Evolutionary conservation across 2,329 filamentous ascomycete species (phyloP), one percentile per base, ranked within the genome.

Genomic region (Xylariaceae sp.): DNA sequence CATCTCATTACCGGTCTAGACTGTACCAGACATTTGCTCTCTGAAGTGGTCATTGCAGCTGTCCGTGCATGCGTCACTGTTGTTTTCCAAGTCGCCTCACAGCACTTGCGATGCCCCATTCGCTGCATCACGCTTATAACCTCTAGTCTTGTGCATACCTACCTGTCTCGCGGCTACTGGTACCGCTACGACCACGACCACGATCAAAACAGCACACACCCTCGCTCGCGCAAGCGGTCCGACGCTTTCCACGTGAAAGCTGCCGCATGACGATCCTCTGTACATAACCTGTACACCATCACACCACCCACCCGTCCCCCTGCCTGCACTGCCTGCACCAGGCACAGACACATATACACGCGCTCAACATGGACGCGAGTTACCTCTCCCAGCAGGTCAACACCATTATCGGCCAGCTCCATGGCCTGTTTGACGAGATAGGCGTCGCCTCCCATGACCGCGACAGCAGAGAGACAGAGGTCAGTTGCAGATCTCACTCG

Each of bases 351-450:
- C 47, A 31, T 39, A 31, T 11, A n/a, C 1, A 18, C 27, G 27
- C 30, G 15, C 43, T 42, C 56, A 58, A 48, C 43, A 95, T 96
- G 85, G 91, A 96, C 72, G 90, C 91, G 51, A 89, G 88, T 68
- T 95, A 95, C 71, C 78, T 97, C 66, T 88, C 90, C 62, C 90
- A 95, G 69, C 94, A 97, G 81, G 89, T 99, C 73, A 94, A 90
- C 60, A 90, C 82, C 63, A 96, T 96, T 66, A 90, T 97, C 67
- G 83, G 83, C 69, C 90, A 96, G 72, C 81, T 99, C 53, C 92
- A 97, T 71, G 88, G 87, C 58, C 81, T 97, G 50, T 99, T 96
- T 65, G 94, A 99, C 69, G 92, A 99, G 67, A 99, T 99, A 64
- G 94, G 94, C 51, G 88, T 99, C n/a, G 83, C 92, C 27, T 83